phyloP scores from a whole-genome alignment of 352 stramenopile species.

The Peronospora tabacina region DNA sequence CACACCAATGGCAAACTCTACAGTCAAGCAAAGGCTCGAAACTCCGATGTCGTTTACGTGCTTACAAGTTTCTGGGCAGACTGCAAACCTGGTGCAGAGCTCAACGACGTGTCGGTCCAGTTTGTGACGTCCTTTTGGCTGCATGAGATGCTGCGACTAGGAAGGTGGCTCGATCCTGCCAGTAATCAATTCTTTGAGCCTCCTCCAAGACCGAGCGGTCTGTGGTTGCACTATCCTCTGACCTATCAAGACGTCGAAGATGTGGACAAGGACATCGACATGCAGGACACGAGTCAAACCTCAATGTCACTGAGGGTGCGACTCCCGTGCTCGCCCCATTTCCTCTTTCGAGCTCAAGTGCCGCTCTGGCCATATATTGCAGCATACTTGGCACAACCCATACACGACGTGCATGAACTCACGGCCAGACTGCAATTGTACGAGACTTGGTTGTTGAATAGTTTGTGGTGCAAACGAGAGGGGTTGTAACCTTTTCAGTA shows the following conservation, averaged over 20 bases:
- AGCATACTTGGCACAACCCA: constrained; percentile 37
- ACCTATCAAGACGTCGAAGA: constrained; percentile 21
- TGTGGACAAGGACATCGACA: constrained; percentile 16
- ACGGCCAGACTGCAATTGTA: constrained; percentile 36
- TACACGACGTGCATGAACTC: constrained; percentile 33
- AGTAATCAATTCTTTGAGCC: constrained; percentile 43
- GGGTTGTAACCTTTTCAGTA: not conserved
- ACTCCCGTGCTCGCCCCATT: constrained; percentile 42
- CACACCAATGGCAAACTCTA: constrained; percentile 16
- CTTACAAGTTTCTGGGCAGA: constrained; percentile 53
- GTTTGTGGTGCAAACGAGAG: not conserved
- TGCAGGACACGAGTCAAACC: constrained; percentile 9
- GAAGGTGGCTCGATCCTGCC: constrained; percentile 31
- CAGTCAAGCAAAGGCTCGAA: not conserved
- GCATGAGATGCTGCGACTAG: constrained; percentile 31
- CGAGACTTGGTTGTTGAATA: constrained; percentile 1
- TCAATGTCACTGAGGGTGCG: constrained; percentile 11
- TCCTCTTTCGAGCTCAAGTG: constrained; percentile 28
- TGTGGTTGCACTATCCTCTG: constrained; percentile 37
- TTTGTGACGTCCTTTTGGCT: constrained; percentile 58
- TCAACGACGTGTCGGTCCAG: not conserved
- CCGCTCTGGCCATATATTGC: constrained; percentile 70
- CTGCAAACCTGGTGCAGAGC: not conserved
- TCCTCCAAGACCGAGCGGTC: constrained; percentile 12
- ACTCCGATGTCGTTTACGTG: constrained; percentile 28